These are phyloP conservation scores for Rhizopogon rudus DNA, from an alignment of 768 basidiomycete species.

Conservation along the genomic window DNA sequence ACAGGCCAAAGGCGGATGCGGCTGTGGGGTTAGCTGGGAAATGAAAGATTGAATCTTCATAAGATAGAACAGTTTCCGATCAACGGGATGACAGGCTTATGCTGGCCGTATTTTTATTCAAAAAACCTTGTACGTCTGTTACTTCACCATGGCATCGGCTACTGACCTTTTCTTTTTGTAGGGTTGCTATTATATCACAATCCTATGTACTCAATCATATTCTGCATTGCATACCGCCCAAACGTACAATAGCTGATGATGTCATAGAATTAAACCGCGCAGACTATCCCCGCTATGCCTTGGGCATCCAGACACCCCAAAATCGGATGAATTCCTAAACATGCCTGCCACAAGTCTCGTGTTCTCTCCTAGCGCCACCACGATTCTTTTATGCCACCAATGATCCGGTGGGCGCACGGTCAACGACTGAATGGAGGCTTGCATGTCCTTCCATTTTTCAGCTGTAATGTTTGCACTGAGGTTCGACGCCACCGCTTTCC, in stretches of 20 bases:
- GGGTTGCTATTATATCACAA: background rate
- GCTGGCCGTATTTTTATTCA: background rate
- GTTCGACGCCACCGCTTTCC: too few relatives aligned
- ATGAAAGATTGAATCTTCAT: slow-evolving; percentile 38
- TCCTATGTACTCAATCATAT: background rate
- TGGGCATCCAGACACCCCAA: too few relatives aligned
- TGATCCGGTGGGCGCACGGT: background rate
- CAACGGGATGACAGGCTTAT: background rate
- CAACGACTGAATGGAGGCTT: background rate
- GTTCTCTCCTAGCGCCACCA: background rate
- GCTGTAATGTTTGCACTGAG: too few relatives aligned
- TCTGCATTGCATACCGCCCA: background rate
- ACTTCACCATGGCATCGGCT: background rate
- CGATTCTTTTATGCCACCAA: background rate
- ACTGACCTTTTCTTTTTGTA: background rate
- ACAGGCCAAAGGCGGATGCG: slow-evolving; percentile 89
- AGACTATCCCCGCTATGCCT: background rate
- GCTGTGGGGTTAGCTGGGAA: slow-evolving; percentile 97
- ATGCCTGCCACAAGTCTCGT: background rate
- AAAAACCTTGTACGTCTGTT: background rate
- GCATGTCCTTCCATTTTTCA: too few relatives aligned
- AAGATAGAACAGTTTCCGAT: background rate
- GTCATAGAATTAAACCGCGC: background rate
- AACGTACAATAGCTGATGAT: background rate
- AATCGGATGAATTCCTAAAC: too few relatives aligned